A percentile compares a stretch with the other conserved stretches of the same genome.
Conservation (phyloP, 108 stramenopile genomes). For the Thalassiosira profunda region DNA sequence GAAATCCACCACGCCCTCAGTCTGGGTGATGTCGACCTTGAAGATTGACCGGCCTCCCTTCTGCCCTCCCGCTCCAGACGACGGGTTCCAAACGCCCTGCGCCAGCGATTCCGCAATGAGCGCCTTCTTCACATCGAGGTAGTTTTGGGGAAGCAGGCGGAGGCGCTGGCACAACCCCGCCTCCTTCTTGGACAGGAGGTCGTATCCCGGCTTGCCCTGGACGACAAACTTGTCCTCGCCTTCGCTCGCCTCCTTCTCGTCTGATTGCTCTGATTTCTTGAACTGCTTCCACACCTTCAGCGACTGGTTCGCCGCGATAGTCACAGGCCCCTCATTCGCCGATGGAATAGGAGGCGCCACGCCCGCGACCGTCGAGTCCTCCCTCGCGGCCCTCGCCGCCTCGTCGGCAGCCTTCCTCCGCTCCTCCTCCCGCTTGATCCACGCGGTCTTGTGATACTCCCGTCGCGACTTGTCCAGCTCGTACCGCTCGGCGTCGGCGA, state of each 20-base stretch:
- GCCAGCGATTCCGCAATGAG: conserved; percentile 77
- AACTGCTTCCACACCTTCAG: conserved; percentile 41
- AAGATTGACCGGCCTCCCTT: conserved; percentile 46
- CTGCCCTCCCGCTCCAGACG: conserved; percentile 25
- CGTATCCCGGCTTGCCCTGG: conserved; percentile 53
- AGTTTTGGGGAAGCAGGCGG: conserved; percentile 65
- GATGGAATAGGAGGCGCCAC: too few relatives aligned
- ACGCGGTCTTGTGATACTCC: conserved; percentile 72
- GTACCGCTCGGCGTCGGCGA: conserved; percentile 88
- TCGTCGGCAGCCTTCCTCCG: conserved; percentile 47
- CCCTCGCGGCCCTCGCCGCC: conserved; percentile 30
- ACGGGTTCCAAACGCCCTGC: conserved; percentile 58
- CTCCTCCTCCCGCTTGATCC: conserved; percentile 64
- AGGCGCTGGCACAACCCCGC: conserved; percentile 64
- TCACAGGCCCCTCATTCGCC: conserved; percentile 22
- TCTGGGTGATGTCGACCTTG: conserved; percentile 74
- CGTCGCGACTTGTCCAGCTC: conserved; percentile 84
- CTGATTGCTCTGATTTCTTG: conserved; percentile 2
- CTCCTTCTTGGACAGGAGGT: conserved; percentile 77
- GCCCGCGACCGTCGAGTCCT: not conserved
- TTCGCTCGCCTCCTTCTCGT: not conserved
- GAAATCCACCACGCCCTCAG: conserved; percentile 81
- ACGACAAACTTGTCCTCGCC: conserved; percentile 15
- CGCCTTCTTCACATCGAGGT: conserved; percentile 81
- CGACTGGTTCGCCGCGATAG: conserved; percentile 34